These are phyloP conservation scores for Lumnitzera racemosa DNA, from an alignment of 345 rosid genomes.

Conservation along the genomic window DNA sequence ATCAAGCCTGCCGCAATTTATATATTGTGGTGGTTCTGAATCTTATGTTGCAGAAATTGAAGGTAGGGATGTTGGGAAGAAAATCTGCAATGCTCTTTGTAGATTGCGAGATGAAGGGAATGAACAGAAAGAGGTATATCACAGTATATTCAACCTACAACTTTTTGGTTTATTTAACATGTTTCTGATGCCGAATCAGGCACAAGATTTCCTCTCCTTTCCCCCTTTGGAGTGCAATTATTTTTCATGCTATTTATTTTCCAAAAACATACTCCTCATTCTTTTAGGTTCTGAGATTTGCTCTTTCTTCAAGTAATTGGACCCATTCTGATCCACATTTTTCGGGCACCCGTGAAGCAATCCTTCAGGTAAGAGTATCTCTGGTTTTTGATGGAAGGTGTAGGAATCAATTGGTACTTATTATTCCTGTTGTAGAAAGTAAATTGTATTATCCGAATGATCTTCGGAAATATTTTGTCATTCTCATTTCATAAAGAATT, in stretches of 20 bases:
- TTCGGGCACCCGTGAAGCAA: constrained; percentile 54
- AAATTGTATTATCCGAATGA: not conserved
- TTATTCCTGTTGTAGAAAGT: too few relatives aligned
- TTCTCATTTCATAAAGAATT: too few relatives aligned
- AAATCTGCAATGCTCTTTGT: constrained; percentile 63
- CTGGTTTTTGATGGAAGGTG: not conserved
- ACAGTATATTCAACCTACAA: not conserved
- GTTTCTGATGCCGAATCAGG: too few relatives aligned
- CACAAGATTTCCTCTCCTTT: too few relatives aligned
- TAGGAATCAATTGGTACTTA: too few relatives aligned
- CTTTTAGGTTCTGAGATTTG: constrained; percentile 43
- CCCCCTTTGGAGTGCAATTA: too few relatives aligned
- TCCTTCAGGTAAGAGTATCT: constrained; percentile 57
- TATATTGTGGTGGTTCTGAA: constrained; percentile 1
- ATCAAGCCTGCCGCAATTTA: not conserved
- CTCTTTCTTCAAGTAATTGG: constrained; percentile 34
- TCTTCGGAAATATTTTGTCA: too few relatives aligned
- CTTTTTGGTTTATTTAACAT: not conserved
- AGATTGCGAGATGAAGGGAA: constrained; percentile 58
- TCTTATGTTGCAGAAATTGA: constrained; percentile 27
- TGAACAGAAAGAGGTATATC: constrained; percentile 57
- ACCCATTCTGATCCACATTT: constrained; percentile 49
- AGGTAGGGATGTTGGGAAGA: constrained; percentile 50
- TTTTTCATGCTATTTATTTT: too few relatives aligned
- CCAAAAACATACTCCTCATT: not conserved